phyloP scores from a whole-genome alignment of 257 asterid species.

The Plectranthus barbatus region DNA sequence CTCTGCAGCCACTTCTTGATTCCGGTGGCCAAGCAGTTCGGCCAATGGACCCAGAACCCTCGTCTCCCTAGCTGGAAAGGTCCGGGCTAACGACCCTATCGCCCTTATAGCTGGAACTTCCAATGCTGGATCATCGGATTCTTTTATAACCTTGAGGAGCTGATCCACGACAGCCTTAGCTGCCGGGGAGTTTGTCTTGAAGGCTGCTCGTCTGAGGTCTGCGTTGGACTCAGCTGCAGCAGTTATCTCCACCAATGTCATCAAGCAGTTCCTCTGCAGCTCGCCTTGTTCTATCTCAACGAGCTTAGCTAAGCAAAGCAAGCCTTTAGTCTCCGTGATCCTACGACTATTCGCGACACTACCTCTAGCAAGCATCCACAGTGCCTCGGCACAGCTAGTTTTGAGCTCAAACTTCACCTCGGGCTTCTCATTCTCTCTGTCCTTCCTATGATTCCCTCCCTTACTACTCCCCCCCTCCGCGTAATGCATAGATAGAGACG shows the following conservation, averaged over 20 bases:
- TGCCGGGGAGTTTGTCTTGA: constrained; percentile 71
- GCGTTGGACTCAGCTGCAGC: constrained; percentile 63
- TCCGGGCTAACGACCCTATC: constrained; percentile 59
- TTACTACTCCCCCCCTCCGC: constrained; percentile 50
- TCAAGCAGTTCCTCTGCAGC: constrained; percentile 52
- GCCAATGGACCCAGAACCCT: constrained; percentile 51
- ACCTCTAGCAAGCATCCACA: constrained; percentile 73
- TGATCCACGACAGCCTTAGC: constrained; percentile 85
- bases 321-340: constrained; percentile 70
- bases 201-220: constrained; percentile 62
- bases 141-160: constrained; percentile 50
- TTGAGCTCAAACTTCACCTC: constrained; percentile 55
- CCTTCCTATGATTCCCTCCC: constrained; percentile 41
- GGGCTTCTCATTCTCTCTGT: constrained; percentile 55
- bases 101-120: constrained; percentile 49
- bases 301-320: constrained; percentile 75
- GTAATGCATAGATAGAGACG: constrained; percentile 31
- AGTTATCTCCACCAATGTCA: constrained; percentile 71
- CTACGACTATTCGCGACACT: constrained; percentile 56
- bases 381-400: constrained; percentile 59
- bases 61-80: constrained; percentile 74
- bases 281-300: constrained; percentile 64
- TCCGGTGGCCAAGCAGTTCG: constrained; percentile 44
- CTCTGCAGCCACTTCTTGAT: constrained; percentile 48
- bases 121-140: constrained; percentile 26